Base-by-base conservation (phyloP, 257 asterid genomes). In the Handroanthus guayacan region DNA sequence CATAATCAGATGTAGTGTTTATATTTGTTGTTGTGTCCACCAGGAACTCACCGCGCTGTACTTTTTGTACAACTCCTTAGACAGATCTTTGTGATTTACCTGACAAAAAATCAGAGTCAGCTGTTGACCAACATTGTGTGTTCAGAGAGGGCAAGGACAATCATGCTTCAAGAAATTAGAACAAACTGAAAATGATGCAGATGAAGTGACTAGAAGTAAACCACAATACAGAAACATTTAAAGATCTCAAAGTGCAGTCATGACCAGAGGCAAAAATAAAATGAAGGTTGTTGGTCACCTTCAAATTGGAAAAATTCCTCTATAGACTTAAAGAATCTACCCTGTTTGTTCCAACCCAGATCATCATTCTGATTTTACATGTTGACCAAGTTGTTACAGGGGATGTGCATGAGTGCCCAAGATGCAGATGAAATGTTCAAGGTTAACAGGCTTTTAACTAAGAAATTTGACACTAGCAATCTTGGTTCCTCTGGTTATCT, bases 61-160 rank as follows among this genome's bases (percentile, higher is more conserved):
- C 86, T 95, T 94, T 78, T 95, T 95, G 81, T 90, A 91, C 85
- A 95, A 82, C 89, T 95, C 98, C 87, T 92, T 95, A 12, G 97
- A 84, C 71, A 95, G 90, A 78, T 95, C 98, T 86, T 86, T 89
- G 79, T 91, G 97, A 64, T 82, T 83, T 74, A 88, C 91, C 97
- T 91, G 94, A 82, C 73, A 81, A 71, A 5, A 84, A 71, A 67
- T 54, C 71, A 80, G 67, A 67, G 47, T 81, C 69, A 80, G 55
- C 67, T 55, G 47, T 82, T 56, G 50, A 66, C 41, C 6, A 54
- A 66, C 18, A 62, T 12, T 57, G 74, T 52, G 8, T 38, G 58
- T 20, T 54, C 43, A 69, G 65, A 41, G 61, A 66, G 71, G 51
- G 41, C 18, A 10, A 36, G 48, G 6, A 71, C 6, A 58, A 67